Percentiles rank a stretch among this genome's conserved stretches.
Conservation (phyloP, 2,329 filamentous ascomycete species). For the Bipolaris victoriae region DNA sequence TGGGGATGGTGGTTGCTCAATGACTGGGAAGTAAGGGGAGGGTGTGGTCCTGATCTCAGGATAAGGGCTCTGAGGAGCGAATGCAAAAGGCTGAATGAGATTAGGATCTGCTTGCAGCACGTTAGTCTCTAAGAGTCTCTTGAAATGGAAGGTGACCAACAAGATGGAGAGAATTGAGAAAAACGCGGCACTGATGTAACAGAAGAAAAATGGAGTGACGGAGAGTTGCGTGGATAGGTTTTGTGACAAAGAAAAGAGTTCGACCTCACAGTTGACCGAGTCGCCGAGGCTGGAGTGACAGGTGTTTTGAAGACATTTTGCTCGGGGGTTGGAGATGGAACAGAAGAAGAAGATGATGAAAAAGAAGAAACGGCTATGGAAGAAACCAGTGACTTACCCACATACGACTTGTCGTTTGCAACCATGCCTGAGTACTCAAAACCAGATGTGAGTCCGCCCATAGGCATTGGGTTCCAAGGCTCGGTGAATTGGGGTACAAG, state of each 20-base stretch:
- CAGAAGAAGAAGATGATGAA: slow-evolving; percentile 28
- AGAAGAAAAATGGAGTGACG: slow-evolving; percentile 12
- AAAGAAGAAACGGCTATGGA: slow-evolving; percentile 30
- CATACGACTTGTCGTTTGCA: slow-evolving; percentile 55
- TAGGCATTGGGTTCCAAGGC: slow-evolving; percentile 64
- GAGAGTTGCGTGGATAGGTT: slow-evolving; percentile 26
- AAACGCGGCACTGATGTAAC: neutral
- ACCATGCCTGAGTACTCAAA: slow-evolving; percentile 60
- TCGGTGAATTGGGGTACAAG: slow-evolving; percentile 66
- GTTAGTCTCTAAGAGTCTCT: slow-evolving; percentile 20
- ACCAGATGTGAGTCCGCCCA: slow-evolving; percentile 65
- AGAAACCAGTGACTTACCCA: slow-evolving; percentile 57
- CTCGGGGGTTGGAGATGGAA: slow-evolving; percentile 22
- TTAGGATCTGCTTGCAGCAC: slow-evolving; percentile 59
- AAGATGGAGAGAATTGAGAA: slow-evolving; percentile 40
- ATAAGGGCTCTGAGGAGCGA: slow-evolving; percentile 50
- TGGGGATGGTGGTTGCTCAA: slow-evolving; percentile 65
- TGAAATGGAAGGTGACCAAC: slow-evolving; percentile 45
- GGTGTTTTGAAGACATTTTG: slow-evolving; percentile 43
- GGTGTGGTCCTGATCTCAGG: slow-evolving; percentile 50
- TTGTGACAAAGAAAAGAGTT: slow-evolving; percentile 40
- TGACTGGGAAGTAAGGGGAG: slow-evolving; percentile 50
- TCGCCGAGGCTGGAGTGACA: slow-evolving; percentile 50
- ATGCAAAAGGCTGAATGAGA: slow-evolving; percentile 61
- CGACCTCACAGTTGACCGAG: slow-evolving; percentile 32